These are phyloP conservation scores for Camellia lanceoleosa DNA, from an alignment of 148 eudicot genomes.

Conservation along the genomic window DNA sequence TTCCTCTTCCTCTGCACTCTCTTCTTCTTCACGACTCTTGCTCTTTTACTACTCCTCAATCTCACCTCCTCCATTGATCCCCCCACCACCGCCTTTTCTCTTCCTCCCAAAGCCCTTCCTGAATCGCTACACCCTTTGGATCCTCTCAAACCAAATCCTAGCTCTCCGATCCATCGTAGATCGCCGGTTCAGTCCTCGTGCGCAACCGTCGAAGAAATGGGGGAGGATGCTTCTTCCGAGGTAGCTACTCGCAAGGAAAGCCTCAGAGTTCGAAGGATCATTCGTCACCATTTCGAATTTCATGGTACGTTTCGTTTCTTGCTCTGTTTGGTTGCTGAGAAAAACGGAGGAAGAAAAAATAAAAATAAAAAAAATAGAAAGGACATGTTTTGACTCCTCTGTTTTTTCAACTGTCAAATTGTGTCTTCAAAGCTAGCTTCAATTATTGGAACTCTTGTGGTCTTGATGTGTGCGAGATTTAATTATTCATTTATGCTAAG, in stretches of 20 bases:
- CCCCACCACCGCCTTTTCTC: background rate
- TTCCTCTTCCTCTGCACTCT: conserved; percentile 1
- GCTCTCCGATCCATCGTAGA: background rate
- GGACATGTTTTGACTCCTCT: background rate
- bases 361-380: background rate
- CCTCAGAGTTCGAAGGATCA: conserved; percentile 21
- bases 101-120: background rate
- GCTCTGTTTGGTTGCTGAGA: conserved; percentile 3
- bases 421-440: background rate
- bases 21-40: background rate
- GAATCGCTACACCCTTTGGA: background rate
- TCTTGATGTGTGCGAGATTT: background rate
- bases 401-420: background rate
- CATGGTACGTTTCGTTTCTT: conserved; percentile 8
- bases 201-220: conserved; percentile 23
- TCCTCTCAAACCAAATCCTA: background rate
- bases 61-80: conserved; percentile 4
- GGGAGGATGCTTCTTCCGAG: conserved; percentile 9
- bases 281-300: conserved; percentile 12
- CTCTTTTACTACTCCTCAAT: conserved; percentile 7
- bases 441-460: background rate
- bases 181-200: conserved; percentile 4
- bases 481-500: background rate
- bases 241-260: conserved; percentile 7
- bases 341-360: background rate